Base-by-base conservation (phyloP, 345 rosid species). In the Anacardium occidentale region DNA sequence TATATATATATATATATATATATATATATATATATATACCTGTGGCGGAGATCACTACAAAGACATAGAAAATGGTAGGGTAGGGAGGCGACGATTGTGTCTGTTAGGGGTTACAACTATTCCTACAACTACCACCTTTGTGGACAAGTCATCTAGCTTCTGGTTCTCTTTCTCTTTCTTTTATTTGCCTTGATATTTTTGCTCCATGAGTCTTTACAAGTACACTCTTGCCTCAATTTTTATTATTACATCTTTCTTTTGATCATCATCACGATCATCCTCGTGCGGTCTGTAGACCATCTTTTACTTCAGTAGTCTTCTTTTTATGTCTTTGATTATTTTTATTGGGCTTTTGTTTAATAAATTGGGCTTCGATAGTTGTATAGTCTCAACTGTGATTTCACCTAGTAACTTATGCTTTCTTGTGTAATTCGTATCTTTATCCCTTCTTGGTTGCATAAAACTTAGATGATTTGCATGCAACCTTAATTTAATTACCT, bases 81-180 rank as follows among this genome's bases (percentile, higher is more conserved):
- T 29, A 3, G 55, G 54, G 32, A 29, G 32, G 61, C 76, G 85
- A 79, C 77, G 75, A 50, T 26, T 48, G 10, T 2, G 44, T 66
- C 74, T 63, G 74, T 62, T 69, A 29, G 76, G 47, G 58, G 76
- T 82, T 77, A 68, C 81, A 79, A 77, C 81, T 79, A 75, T 81
- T 79, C 83, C 83, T 20, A 1, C 34, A 51, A 24, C 29, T 57
- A 44, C 61, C 44, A 29, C 50, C 50, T 15, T 20, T 22, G 26
- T n/a, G 25, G 63, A 76, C 79, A 79, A 55, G 34, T 70, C n/a
- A n/a, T n/a, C n/a, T n/a, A n/a, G 50, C 73, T 70, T 54, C n/a
- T 61, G 17, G 62, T 32, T 58, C 29, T 21, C 42, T 37, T 5
- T 5, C 9, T 37, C 9, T 20, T 17, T 17, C 15, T 29, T 29